Percentiles rank a stretch among this genome's conserved stretches.
These are phyloP conservation scores for Rhododendron vialii DNA, from an alignment of 148 eudicot genomes.

Conservation along the genomic window DNA sequence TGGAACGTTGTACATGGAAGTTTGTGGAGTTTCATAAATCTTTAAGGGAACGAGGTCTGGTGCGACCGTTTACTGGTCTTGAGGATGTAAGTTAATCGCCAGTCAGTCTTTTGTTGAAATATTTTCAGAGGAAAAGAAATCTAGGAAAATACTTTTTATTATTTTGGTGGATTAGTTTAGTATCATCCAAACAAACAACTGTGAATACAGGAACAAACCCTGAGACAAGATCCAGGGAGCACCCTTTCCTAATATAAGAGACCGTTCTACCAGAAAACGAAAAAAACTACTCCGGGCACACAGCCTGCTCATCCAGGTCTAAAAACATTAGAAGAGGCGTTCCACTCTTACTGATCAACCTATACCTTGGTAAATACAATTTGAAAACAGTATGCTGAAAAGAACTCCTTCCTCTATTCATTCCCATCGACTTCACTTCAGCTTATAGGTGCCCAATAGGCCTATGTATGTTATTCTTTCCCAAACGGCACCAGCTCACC, in stretches of 20 bases:
- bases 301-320: background rate
- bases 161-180: background rate
- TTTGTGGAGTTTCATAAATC: conserved; percentile 74
- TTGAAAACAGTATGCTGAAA: background rate
- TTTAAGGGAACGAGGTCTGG: conserved; percentile 77
- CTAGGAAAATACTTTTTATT: background rate
- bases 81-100: conserved; percentile 78
- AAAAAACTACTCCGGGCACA: background rate
- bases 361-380: background rate
- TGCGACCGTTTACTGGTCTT: conserved; percentile 86
- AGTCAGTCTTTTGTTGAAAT: background rate
- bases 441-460: background rate
- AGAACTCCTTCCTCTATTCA: background rate
- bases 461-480: background rate
- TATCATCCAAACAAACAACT: background rate
- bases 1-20: conserved; percentile 94
- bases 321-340: background rate
- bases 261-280: background rate
- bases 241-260: background rate
- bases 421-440: background rate
- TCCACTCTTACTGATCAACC: background rate
- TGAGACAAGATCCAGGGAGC: background rate
- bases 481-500: background rate
- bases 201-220: background rate
- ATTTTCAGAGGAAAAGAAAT: background rate